A percentile compares a stretch with the other conserved stretches of the same genome.
phyloP scores from a whole-genome alignment of 129 eudicot genomes.

The Flaveria linearis region DNA sequence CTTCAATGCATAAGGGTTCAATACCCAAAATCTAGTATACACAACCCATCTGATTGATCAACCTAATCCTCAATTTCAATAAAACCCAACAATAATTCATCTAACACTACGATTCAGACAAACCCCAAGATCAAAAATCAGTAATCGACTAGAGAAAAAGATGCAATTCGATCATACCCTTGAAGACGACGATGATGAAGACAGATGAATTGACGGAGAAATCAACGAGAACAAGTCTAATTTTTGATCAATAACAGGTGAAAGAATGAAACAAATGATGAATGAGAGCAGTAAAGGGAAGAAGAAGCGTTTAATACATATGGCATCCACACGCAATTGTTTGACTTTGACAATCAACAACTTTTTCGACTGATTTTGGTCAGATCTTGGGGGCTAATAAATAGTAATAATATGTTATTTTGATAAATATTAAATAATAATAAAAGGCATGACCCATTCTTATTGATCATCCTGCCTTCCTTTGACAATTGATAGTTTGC shows the following conservation, averaged over 20 bases:
- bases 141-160: not conserved
- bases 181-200: slow-evolving; percentile 7
- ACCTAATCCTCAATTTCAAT: slow-evolving; percentile 13
- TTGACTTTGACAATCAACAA: slow-evolving; percentile 28
- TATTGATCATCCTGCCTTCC: slow-evolving; percentile 10
- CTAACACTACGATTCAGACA: not conserved
- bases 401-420: not conserved
- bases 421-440: not conserved
- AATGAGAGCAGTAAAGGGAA: slow-evolving; percentile 15
- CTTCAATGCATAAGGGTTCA: too few species aligned
- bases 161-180: slow-evolving; percentile 25
- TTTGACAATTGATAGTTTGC: not conserved
- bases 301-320: slow-evolving; percentile 13
- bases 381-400: slow-evolving; percentile 19
- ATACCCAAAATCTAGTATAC: not conserved
- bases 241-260: slow-evolving; percentile 8
- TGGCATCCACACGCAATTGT: slow-evolving; percentile 26
- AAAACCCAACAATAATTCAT: slow-evolving; percentile 16
- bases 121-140: slow-evolving; percentile 20
- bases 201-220: slow-evolving; percentile 3
- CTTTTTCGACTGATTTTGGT: slow-evolving; percentile 3
- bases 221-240: not conserved
- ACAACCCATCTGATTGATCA: not conserved
- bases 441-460: slow-evolving; percentile 22
- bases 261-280: slow-evolving; percentile 25